Evolutionary conservation across 306 rosid genomes (phyloP), one percentile per base, ranked within the genome.

Genomic region (Albizia julibrissin): DNA sequence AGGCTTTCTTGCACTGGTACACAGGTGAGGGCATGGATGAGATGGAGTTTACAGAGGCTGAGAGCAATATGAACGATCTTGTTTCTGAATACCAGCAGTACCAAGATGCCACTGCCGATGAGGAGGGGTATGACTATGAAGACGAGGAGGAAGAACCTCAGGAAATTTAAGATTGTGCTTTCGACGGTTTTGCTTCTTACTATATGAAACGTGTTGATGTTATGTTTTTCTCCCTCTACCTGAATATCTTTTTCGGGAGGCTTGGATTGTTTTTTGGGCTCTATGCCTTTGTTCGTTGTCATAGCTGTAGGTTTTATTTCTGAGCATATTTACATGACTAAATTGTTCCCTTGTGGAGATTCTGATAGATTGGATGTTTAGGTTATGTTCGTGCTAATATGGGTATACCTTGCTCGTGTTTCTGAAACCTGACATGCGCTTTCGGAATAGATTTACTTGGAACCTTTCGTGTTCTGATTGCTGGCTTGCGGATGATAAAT

Each of bases 91-190:
- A 89, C 84, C 92, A 89, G 90, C 92, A 89, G 72, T 89, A 89
- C 89, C 92, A 89, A 79, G 92, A 89, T 56, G 92, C 92, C n/a
- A 89, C 90, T 4, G 90, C 92, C 0, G 92, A 89, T 8, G 92
- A 87, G 80, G 92, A 89, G 39, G 91, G 89, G 2, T 86, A 89
- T 49, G 90, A 85, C 3, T 87, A 78, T 22, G 81, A 89, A 54
- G 92, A 89, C 7, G 94, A 90, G 26, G 94, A 88, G 49, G 94
- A 90, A 14, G 92, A 81, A 74, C 65, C 44, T 73, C 90, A 87
- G 59, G 92, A 89, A 43, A 77, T 71, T 37, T 91, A 83, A 80
- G 49, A n/a, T 37, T 75, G 11, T 58, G 49, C 9, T 33, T 68
- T 50, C 24, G 37, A 69, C 6, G 1, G 33, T 21, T 74, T 56